Conservation (phyloP, 2,329 filamentous ascomycete genomes). For the Thelonectria olida region DNA sequence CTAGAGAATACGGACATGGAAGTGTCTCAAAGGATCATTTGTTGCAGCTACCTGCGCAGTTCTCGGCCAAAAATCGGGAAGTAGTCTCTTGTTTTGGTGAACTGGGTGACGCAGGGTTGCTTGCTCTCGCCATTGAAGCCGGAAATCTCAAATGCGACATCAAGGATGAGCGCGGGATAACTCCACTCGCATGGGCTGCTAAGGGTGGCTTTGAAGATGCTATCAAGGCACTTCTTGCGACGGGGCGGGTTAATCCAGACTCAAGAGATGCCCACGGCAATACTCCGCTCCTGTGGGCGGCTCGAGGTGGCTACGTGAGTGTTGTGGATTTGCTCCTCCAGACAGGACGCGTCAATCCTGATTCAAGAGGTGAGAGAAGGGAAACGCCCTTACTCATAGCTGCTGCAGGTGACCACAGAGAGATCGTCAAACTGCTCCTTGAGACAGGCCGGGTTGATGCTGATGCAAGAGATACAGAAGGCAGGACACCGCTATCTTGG, state of each 20-base stretch:
- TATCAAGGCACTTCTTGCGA: not conserved
- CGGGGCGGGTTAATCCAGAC: not conserved
- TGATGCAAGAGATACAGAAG: not conserved
- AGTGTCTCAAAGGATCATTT: too few relatives aligned
- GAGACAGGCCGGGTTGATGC: not conserved
- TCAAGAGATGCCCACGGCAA: not conserved
- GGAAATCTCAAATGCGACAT: not conserved
- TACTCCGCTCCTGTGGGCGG: not conserved
- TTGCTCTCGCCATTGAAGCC: too few relatives aligned
- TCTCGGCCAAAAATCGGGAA: too few relatives aligned
- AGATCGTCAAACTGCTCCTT: not conserved
- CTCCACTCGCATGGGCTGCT: not conserved
- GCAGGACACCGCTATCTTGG: not conserved
- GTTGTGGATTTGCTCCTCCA: too few relatives aligned
- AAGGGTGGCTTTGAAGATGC: not conserved
- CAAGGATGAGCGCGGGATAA: not conserved
- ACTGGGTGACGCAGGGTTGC: too few relatives aligned
- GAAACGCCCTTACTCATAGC: too few relatives aligned
- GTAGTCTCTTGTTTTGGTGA: too few relatives aligned
- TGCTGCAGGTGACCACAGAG: not conserved
- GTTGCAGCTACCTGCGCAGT: too few relatives aligned
- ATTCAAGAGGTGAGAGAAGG: not conserved
- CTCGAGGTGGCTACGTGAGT: not conserved
- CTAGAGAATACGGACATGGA: too few relatives aligned
- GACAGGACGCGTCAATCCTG: not conserved